These are phyloP conservation scores for Ilyonectria robusta DNA, from an alignment of 2,329 filamentous ascomycete genomes.

Conservation along the genomic window DNA sequence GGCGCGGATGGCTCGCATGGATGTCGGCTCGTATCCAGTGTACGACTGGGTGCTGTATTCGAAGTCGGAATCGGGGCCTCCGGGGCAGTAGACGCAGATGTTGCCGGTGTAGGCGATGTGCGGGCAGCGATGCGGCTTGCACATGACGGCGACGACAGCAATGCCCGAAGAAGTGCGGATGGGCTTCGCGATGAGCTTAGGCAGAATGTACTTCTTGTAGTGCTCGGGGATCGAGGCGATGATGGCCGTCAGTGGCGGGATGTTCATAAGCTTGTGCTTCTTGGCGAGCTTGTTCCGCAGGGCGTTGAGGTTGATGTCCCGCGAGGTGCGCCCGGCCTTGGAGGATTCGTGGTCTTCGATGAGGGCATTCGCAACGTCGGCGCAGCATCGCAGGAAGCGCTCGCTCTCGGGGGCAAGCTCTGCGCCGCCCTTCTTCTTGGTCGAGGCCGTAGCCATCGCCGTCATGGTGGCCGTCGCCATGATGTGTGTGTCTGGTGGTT, in stretches of 20 bases:
- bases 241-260: slow-evolving; percentile 94
- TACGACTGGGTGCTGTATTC: slow-evolving; percentile 99
- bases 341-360: slow-evolving; percentile 94
- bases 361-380: slow-evolving; percentile 92
- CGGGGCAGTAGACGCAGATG: slow-evolving; percentile 98
- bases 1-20: slow-evolving; percentile 97
- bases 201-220: slow-evolving; percentile 99
- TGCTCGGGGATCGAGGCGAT: slow-evolving; percentile 99
- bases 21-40: slow-evolving; percentile 97
- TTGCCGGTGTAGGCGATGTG: slow-evolving; percentile 99
- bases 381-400: slow-evolving; percentile 92
- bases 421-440: slow-evolving; percentile 76
- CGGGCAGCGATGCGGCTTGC: slow-evolving; percentile 97
- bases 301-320: slow-evolving; percentile 93
- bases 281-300: slow-evolving; percentile 89
- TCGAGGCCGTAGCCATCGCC: slow-evolving; percentile 73
- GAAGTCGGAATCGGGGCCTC: slow-evolving; percentile 97
- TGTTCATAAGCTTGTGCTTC: slow-evolving; percentile 90
- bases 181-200: slow-evolving; percentile 96
- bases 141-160: slow-evolving; percentile 99
- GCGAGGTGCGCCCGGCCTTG: slow-evolving; percentile 80
- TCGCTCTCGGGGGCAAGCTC: slow-evolving; percentile 94
- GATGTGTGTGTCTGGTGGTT: slow-evolving; percentile 13
- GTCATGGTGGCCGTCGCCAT: slow-evolving; percentile 73
- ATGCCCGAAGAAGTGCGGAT: slow-evolving; percentile 97